Evolutionary conservation across 2,329 filamentous ascomycete genomes (phyloP).

Genomic region (Apiospora kogelbergensis): DNA sequence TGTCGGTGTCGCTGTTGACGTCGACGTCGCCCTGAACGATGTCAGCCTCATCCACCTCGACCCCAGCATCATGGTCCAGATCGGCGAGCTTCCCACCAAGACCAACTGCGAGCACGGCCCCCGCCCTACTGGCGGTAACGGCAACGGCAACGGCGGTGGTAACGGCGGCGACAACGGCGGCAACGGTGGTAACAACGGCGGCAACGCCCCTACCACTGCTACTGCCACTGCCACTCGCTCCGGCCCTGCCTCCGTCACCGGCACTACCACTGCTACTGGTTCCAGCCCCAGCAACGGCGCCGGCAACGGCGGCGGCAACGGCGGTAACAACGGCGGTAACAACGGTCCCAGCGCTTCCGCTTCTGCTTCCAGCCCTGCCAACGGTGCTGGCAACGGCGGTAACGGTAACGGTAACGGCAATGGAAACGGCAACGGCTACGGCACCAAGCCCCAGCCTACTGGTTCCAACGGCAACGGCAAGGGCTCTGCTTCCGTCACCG

Average conservation of each 20-base stretch:
- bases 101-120: conserved; percentile 34
- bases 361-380: not conserved
- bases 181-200: not conserved
- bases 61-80: conserved; percentile 40
- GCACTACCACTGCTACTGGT: not conserved
- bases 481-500: not conserved
- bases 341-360: not conserved
- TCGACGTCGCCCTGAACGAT: conserved; percentile 24
- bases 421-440: not conserved
- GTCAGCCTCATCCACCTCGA: conserved; percentile 39
- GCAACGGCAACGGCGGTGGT: not conserved
- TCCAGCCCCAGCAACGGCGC: not conserved
- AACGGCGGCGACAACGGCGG: not conserved
- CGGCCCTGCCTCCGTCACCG: not conserved
- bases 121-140: conserved; percentile 10
- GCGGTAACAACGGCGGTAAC: not conserved
- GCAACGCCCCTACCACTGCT: conserved; percentile 3
- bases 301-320: not conserved
- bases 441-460: too few species aligned
- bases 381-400: not conserved
- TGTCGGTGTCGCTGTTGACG: conserved; percentile 20
- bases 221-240: conserved; percentile 10
- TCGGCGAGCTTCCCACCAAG: conserved; percentile 35
- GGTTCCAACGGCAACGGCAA: not conserved
- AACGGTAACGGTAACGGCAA: too few species aligned